Conservation (phyloP, 73 alveolate genomes). For the Breviolum minutum region DNA sequence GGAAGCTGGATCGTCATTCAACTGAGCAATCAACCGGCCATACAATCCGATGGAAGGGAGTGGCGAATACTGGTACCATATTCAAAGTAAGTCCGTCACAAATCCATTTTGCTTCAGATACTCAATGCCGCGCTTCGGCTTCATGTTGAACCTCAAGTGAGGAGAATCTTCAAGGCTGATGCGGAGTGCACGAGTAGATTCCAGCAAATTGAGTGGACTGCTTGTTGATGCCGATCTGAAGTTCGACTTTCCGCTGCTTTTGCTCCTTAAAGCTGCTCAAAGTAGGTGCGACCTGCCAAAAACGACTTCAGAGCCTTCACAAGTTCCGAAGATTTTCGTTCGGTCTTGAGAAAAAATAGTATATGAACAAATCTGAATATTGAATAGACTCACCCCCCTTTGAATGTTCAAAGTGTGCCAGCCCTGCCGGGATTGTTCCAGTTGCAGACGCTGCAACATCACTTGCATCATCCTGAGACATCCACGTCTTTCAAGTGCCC, state of each 20-base stretch:
- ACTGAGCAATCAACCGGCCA: not conserved
- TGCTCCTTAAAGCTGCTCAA: constrained; percentile 91
- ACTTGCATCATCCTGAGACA: constrained; percentile 57
- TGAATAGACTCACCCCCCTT: too few species aligned
- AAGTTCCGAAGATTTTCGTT: not conserved
- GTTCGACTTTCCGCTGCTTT: constrained; percentile 88
- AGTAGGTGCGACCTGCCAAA: constrained; percentile 32
- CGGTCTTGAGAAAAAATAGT: not conserved
- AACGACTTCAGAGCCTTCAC: not conserved
- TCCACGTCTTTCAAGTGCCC: too few species aligned
- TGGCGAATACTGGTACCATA: too few species aligned
- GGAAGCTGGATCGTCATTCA: constrained; percentile 80
- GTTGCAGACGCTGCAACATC: constrained; percentile 60
- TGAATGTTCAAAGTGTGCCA: not conserved
- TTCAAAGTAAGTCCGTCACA: constrained; percentile 53
- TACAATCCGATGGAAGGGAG: not conserved
- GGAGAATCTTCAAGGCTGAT: constrained; percentile 64
- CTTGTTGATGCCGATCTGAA: constrained; percentile 95
- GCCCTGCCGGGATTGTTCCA: constrained; percentile 5
- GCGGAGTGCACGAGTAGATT: not conserved
- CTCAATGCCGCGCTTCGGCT: constrained; percentile 98
- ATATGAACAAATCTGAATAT: too few species aligned
- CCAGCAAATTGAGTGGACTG: not conserved
- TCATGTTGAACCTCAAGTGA: constrained; percentile 98
- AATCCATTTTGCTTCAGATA: constrained; percentile 97